Evolutionary conservation across 2,329 filamentous ascomycete species (phyloP).

Genomic region (Xylogone sp.): DNA sequence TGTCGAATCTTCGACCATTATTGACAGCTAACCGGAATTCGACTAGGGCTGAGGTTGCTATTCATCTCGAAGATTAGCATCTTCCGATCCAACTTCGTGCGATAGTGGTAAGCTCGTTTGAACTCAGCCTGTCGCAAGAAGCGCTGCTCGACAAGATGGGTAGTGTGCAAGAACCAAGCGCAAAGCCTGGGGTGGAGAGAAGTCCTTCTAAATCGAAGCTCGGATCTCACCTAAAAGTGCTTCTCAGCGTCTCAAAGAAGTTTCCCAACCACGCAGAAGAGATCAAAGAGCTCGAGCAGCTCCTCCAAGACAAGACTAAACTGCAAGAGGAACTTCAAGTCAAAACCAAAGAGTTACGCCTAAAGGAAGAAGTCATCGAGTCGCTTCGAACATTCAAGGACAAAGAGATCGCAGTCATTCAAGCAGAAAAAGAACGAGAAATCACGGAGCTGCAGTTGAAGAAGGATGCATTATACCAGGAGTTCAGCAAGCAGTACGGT

Average conservation of each 20-base stretch:
- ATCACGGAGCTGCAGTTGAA: not conserved
- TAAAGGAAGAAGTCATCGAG: not conserved
- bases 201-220: not conserved
- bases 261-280: not conserved
- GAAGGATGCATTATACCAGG: constrained; percentile 1
- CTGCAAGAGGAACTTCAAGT: not conserved
- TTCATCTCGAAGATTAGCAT: too few species aligned
- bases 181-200: not conserved
- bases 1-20: too few species aligned
- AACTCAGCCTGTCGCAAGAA: too few species aligned
- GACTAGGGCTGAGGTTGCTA: too few species aligned
- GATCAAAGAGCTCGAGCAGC: not conserved
- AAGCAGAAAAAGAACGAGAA: not conserved
- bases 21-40: too few species aligned
- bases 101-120: too few species aligned
- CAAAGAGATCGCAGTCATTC: not conserved
- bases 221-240: not conserved
- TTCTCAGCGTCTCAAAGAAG: not conserved
- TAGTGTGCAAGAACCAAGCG: not conserved
- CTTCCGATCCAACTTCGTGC: too few species aligned
- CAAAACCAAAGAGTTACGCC: not conserved
- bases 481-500: not conserved
- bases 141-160: not conserved
- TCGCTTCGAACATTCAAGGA: not conserved
- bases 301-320: not conserved